Percentiles rank a stretch among this genome's conserved stretches.
Evolutionary conservation across 129 eudicot genomes (phyloP).

Genomic region (Tagetes erecta): DNA sequence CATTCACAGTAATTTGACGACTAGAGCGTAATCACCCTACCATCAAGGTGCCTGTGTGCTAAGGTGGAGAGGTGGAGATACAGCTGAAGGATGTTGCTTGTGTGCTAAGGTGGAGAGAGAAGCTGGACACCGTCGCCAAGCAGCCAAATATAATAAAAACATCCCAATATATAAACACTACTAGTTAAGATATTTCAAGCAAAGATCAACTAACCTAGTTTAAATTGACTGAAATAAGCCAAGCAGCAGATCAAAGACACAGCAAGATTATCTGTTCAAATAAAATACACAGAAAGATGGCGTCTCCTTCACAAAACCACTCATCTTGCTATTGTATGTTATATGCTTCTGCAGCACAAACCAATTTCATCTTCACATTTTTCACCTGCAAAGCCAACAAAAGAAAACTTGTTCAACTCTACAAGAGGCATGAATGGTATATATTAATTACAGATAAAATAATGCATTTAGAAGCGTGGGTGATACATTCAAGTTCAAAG

Average conservation of each 20-base stretch:
- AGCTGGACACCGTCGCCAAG: no score
- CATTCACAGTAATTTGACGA: no score
- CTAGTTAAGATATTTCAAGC: not conserved
- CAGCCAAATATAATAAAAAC: not conserved
- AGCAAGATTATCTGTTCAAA: not conserved
- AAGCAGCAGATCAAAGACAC: slow-evolving; percentile 2
- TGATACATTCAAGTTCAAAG: not conserved
- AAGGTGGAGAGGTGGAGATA: no score
- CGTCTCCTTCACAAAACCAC: not conserved
- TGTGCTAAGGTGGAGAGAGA: no score
- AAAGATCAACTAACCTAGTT: not conserved
- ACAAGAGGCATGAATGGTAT: slow-evolving; percentile 5
- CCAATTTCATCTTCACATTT: slow-evolving; percentile 15
- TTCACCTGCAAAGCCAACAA: slow-evolving; percentile 26
- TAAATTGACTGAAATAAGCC: not conserved
- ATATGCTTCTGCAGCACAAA: slow-evolving; percentile 15
- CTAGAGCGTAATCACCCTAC: no score
- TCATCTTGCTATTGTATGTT: slow-evolving; percentile 15
- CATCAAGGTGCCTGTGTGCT: no score
- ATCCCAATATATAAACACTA: not conserved
- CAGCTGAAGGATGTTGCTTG: no score
- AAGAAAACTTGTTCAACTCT: slow-evolving; percentile 18
- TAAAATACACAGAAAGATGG: slow-evolving; percentile 8
- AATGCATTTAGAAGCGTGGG: no score
- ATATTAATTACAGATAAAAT: slow-evolving; percentile 14